A percentile compares a stretch with the other conserved stretches of the same genome.
Conservation (phyloP, 768 basidiomycete species). For the Gyrodon lividus region DNA sequence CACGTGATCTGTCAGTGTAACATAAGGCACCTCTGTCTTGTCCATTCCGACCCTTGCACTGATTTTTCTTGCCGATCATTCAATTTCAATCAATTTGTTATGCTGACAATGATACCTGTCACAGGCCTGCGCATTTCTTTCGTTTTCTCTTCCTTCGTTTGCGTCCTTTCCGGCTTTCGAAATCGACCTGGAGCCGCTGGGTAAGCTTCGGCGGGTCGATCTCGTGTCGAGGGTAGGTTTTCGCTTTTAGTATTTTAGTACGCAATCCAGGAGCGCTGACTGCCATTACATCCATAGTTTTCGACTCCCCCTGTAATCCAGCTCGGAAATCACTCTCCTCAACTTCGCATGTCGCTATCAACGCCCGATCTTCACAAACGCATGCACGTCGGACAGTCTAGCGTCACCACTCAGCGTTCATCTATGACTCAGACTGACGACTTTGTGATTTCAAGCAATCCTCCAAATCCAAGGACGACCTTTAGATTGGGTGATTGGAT, state of each 20-base stretch:
- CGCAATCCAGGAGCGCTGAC: background rate
- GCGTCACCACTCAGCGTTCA: background rate
- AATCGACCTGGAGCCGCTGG: conserved; percentile 59
- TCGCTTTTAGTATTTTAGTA: background rate
- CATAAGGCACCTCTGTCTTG: too few species aligned
- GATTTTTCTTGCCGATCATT: conserved; percentile 21
- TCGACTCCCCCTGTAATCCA: conserved; percentile 24
- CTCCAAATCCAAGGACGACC: conserved; percentile 64
- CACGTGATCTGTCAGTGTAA: conserved; percentile 18
- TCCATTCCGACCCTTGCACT: background rate
- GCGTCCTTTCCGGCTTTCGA: conserved; percentile 58
- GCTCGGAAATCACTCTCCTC: conserved; percentile 15
- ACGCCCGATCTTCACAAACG: conserved; percentile 32
- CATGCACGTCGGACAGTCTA: conserved; percentile 9
- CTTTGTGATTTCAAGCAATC: conserved; percentile 65
- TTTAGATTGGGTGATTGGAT: conserved; percentile 78
- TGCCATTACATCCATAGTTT: conserved; percentile 7
- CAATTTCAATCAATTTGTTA: conserved; percentile 15
- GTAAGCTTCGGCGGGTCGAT: conserved; percentile 51
- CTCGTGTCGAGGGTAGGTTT: conserved; percentile 24
- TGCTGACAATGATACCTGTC: conserved; percentile 17
- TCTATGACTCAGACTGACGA: conserved; percentile 28
- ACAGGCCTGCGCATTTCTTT: conserved; percentile 57
- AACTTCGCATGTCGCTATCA: conserved; percentile 36
- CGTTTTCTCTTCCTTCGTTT: conserved; percentile 46